phyloP scores from a whole-genome alignment of 2,329 filamentous ascomycete species.

The Stachybotrys chartarum region DNA sequence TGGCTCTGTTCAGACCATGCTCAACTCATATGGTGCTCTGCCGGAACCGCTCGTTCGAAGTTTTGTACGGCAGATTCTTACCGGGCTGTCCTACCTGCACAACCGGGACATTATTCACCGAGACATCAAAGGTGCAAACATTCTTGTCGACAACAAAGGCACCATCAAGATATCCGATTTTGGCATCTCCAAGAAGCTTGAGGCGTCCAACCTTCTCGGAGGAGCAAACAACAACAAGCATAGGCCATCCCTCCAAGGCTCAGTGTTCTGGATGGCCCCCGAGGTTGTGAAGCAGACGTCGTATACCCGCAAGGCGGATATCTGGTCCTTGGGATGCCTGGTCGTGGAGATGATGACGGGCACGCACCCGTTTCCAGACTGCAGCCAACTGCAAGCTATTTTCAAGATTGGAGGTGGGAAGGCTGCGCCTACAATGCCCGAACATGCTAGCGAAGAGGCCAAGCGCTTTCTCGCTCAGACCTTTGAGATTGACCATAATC shows the following conservation, averaged over 20 bases:
- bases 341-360: conserved; percentile 99
- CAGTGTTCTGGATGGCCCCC: conserved; percentile 99
- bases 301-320: conserved; percentile 97
- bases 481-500: conserved; percentile 93
- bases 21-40: conserved; percentile 94
- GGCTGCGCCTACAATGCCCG: conserved; percentile 81
- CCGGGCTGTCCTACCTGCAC: conserved; percentile 88
- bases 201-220: conserved; percentile 76
- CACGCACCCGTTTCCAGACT: conserved; percentile 91
- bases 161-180: conserved; percentile 99
- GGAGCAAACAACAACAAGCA: conserved; percentile 62
- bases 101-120: conserved; percentile 94
- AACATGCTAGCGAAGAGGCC: conserved; percentile 77
- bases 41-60: conserved; percentile 90
- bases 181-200: conserved; percentile 95
- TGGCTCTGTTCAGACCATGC: conserved; percentile 95
- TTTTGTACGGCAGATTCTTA: conserved; percentile 93
- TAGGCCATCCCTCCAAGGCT: conserved; percentile 81
- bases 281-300: conserved; percentile 97
- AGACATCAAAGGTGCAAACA: conserved; percentile 98
- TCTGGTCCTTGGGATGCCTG: conserved; percentile 94
- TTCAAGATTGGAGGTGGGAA: conserved; percentile 94
- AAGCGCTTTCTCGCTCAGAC: conserved; percentile 78
- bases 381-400: conserved; percentile 93
- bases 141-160: conserved; percentile 97